Base-by-base conservation (phyloP, 2,329 filamentous ascomycete genomes). In the Leptoxyphium fumago region DNA sequence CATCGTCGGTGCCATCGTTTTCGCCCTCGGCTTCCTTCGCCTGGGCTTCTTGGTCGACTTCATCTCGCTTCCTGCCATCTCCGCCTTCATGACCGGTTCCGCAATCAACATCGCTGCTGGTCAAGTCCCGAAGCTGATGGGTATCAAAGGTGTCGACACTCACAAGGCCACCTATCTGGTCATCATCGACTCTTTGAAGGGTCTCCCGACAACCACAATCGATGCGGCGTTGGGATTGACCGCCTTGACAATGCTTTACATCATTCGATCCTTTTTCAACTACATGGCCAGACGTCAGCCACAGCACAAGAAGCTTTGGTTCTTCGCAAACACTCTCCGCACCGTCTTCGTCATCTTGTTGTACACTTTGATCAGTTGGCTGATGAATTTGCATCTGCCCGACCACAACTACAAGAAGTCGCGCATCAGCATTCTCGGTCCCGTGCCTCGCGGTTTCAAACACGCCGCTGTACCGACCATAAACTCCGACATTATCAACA, bases 21-120 rank as follows among this genome's bases (percentile, higher is more conserved):
- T 81, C 41, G 76, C 78, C 48, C 75, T 96, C 48, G 91, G 89
- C 2, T 67, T 95, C 2, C 67, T 84, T 38, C 79, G 88, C 40
- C 74, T 80, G 32, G 89, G 91, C 5, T 94, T 87, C 78, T 80
- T 96, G 42, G 87, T 95, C 40, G 87, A 96, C 52, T 75, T 95
- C 56, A 95, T 96, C 55, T 84, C 91, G 1, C 76, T 95, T 45
- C 80, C 86, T 1, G 84, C 88, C 0, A 84, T 96, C 43, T 88
- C 84, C 0, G 87, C 91, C 2, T 96, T 94, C 69, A 95, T 96
- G 84, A 96, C 91, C 0, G 89, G 89, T 2, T 94, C 89, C 5
- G 87, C 89, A 43, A 74, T 98, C 62, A 94, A 77, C 55, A 96
- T 98, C 58, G 79, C 77, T 13, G 74, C 78, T 18, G 88, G 91